Percentiles rank a stretch among this genome's conserved stretches.
These are phyloP conservation scores for Ustilago tritici DNA, from an alignment of 1,284 basidiomycete genomes.

Conservation along the genomic window DNA sequence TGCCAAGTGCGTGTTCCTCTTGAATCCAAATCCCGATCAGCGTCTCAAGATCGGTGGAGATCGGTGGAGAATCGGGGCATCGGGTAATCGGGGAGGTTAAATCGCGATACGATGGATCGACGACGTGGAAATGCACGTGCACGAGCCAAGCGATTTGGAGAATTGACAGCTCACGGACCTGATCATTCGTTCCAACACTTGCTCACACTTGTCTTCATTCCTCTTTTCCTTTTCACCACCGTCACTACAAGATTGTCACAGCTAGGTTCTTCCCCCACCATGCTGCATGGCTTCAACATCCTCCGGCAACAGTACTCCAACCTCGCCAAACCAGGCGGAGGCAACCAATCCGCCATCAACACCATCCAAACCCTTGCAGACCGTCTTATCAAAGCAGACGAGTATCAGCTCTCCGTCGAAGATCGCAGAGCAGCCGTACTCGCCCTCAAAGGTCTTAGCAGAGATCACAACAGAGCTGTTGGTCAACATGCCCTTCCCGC, in stretches of 20 bases:
- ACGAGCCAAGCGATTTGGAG: conserved; percentile 12
- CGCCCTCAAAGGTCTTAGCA: conserved; percentile 87
- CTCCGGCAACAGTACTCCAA: conserved; percentile 65
- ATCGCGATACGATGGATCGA: neutral
- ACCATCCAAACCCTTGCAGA: conserved; percentile 89
- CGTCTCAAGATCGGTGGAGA: no score
- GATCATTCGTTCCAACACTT: neutral
- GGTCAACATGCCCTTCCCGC: conserved; percentile 58
- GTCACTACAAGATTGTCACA: neutral
- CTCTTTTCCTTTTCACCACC: neutral
- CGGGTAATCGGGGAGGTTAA: no score
- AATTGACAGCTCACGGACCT: neutral
- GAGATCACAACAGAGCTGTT: conserved; percentile 82
- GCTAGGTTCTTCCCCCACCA: conserved; percentile 22
- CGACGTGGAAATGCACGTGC: conserved; percentile 5
- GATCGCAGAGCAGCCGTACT: conserved; percentile 92
- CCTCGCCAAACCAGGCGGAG: conserved; percentile 61
- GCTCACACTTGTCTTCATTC: neutral
- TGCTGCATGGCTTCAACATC: conserved; percentile 68
- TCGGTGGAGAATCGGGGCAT: no score
- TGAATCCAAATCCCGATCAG: no score
- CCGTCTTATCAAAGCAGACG: conserved; percentile 73
- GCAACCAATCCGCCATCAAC: conserved; percentile 80
- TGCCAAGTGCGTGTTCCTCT: neutral
- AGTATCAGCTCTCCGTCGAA: conserved; percentile 68